Conservation (phyloP, 2,329 filamentous ascomycete genomes). For the Pseudogymnoascus destructans region DNA sequence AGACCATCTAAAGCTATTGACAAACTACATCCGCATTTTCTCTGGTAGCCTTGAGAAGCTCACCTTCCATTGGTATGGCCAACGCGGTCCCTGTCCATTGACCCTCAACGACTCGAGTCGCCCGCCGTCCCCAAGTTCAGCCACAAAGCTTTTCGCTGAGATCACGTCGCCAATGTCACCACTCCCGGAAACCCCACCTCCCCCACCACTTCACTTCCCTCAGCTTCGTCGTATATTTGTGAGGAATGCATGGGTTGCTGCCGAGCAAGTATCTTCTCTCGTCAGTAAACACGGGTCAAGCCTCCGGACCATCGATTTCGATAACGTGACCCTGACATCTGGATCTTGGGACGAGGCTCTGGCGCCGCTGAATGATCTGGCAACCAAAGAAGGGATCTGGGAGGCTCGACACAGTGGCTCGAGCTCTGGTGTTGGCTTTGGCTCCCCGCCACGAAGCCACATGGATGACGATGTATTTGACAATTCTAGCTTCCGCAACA, state of each 20-base stretch:
- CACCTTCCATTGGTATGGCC: constrained; percentile 64
- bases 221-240: constrained; percentile 55
- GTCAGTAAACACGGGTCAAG: constrained; percentile 53
- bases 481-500: constrained; percentile 1
- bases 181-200: constrained; percentile 38
- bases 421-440: constrained; percentile 12
- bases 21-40: constrained; percentile 66
- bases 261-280: constrained; percentile 55
- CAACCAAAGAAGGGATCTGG: constrained; percentile 11
- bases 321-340: constrained; percentile 56
- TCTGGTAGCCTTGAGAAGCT: constrained; percentile 54
- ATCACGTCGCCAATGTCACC: constrained; percentile 53
- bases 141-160: constrained; percentile 49
- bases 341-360: constrained; percentile 75
- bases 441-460: not conserved
- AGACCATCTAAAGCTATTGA: constrained; percentile 65
- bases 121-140: constrained; percentile 43
- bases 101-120: constrained; percentile 34
- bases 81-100: constrained; percentile 60
- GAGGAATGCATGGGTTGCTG: constrained; percentile 59
- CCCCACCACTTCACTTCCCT: constrained; percentile 51
- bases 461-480: constrained; percentile 5
- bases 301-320: constrained; percentile 67
- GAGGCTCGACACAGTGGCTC: constrained; percentile 4
- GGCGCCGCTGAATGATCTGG: constrained; percentile 42